Base-by-base conservation (phyloP, 768 basidiomycete species). In the Russula brevipes region DNA sequence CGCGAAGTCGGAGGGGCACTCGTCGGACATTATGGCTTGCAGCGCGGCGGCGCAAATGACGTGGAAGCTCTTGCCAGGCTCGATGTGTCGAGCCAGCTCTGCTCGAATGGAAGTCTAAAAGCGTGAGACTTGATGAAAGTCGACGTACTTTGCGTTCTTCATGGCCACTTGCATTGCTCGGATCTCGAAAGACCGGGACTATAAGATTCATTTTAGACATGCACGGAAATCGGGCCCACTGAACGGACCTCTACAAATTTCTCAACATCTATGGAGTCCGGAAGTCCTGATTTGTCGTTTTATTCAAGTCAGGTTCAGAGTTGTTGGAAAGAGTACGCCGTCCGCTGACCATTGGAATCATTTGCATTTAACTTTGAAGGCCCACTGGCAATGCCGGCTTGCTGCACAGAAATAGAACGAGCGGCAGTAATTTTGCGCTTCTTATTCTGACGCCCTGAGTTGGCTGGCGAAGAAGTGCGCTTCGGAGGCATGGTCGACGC, bases 21-120 rank as follows among this genome's bases (percentile, higher is more conserved):
- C 95, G 85, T 4, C 93, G 86, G 30, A 94, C 86, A 73, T 98
- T 89, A 73, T 98, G 96, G 70, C 92, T 94, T 2, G 97, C 96
- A 11, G 96, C 96, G 70, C 96, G 81, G 50, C 96, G 82, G 35
- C 97, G 84, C 30, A 99, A 80, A 74, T 94, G 91, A 17, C 96
- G 84, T 11, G 96, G 96, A 7, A 98, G 81, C 10, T 89, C 86
- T 74, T 99, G 96, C 86, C 95, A 99, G 5, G 86, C 90, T 62
- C 94, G 81, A 60, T 89, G 86, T 0, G 89, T 90, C 16, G 88
- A 82, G 67, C 81, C 82, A 8, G 80, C 79, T 59, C 91, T 94
- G 64, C 5, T 59, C 16, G 55, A 35, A 4, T 2, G 16, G 1
- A 19, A 51, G 24, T 14, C 45, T 70, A 35, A 31, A 50, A 45